Conservation (phyloP, 441 rosid species). For the Bruguiera hainesii region DNA sequence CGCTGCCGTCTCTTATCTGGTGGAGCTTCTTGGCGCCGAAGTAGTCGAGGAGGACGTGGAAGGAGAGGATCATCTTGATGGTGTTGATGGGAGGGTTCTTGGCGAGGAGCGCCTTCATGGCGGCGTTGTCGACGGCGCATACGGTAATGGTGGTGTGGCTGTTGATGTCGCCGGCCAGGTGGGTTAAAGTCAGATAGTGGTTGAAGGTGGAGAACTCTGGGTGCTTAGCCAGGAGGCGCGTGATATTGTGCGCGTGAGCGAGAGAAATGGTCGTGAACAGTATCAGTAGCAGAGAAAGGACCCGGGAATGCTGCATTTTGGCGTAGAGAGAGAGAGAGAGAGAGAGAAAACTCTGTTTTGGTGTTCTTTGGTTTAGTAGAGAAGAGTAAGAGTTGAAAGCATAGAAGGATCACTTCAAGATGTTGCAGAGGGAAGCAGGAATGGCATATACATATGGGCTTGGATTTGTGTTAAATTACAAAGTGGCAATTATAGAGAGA, state of each 20-base stretch:
- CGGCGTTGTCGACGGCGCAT: constrained; percentile 74
- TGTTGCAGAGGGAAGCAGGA: too few relatives aligned
- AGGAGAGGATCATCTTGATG: constrained; percentile 76
- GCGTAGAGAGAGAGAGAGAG: constrained; percentile 2
- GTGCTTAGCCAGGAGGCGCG: constrained; percentile 59
- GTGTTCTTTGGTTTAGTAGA: background rate
- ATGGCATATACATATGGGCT: too few relatives aligned
- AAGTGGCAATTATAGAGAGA: too few relatives aligned
- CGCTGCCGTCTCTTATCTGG: constrained; percentile 76
- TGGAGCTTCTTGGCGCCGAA: constrained; percentile 87
- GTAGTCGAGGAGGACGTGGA: constrained; percentile 86
- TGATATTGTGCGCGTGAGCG: constrained; percentile 65
- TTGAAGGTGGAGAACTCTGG: constrained; percentile 84
- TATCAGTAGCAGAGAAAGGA: constrained; percentile 23
- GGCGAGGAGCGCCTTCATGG: constrained; percentile 58
- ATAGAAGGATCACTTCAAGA: too few relatives aligned
- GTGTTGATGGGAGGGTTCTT: constrained; percentile 67
- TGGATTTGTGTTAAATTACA: too few relatives aligned
- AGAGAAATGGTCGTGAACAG: constrained; percentile 25
- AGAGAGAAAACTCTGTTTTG: background rate
- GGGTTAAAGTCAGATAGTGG: constrained; percentile 79
- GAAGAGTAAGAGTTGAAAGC: too few relatives aligned
- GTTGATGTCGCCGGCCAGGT: constrained; percentile 88
- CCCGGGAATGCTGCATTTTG: constrained; percentile 32
- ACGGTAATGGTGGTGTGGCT: constrained; percentile 83